Evolutionary conservation across 371 early-diverging fungal species (phyloP), one percentile per base, ranked within the genome.

Genomic region (Batkoa obscura): DNA sequence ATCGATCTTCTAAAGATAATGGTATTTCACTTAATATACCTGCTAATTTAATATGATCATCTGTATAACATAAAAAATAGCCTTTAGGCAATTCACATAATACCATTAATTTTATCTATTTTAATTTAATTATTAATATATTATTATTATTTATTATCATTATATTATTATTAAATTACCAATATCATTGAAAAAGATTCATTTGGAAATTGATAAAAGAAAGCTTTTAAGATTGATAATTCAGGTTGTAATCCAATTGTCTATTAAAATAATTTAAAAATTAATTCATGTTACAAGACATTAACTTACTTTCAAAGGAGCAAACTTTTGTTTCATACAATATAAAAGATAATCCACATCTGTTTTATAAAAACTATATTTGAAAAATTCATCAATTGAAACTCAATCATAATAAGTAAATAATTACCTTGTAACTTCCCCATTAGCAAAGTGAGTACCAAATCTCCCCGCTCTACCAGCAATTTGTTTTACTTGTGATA

Each of bases 391-490:
- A n/a, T n/a, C n/a, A n/a, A n/a, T n/a, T n/a, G n/a, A n/a, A n/a
- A n/a, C n/a, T n/a, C n/a, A n/a, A n/a, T n/a, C n/a, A n/a, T n/a
- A n/a, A n/a, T n/a, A n/a, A n/a, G n/a, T n/a, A n/a, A n/a, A n/a
- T n/a, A n/a, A n/a, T n/a, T n/a, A n/a, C n/a, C n/a, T n/a, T n/a
- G n/a, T n/a, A n/a, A n/a, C n/a, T n/a, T n/a, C n/a, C n/a, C n/a
- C n/a, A n/a, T n/a, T n/a, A n/a, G n/a, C 31, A 30, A 47, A 74
- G 4, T 75, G 71, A 9, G 81, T 76, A 33, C 77, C 79, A 60
- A 83, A 95, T 43, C 97, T 73, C 10, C 97, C 97, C 13, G 95
- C 97, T 23, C 95, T 75, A 3, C 97, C 97, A 35, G 85, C 95
- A 62, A 96, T 96, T 64, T 96, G 97, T 62, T 91, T 89, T 23